phyloP scores from a whole-genome alignment of 1,139 yeast genomes.

The Nadsonia commutata region DNA sequence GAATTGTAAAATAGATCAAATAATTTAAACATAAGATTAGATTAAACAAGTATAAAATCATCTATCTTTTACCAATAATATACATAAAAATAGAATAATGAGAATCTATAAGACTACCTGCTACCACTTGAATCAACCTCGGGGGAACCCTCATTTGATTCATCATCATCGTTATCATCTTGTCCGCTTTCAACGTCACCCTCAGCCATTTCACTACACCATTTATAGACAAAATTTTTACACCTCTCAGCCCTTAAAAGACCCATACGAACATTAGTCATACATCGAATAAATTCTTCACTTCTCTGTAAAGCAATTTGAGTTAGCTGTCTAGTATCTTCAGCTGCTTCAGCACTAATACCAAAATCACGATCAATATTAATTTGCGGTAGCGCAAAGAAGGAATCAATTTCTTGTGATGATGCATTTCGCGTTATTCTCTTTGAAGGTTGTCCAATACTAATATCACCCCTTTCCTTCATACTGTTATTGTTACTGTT shows the following conservation, averaged over 20 bases:
- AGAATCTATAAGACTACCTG: too few species aligned
- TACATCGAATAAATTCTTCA: constrained; percentile 74
- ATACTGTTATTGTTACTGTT: constrained; percentile 6
- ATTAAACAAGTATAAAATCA: too few species aligned
- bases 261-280: constrained; percentile 56
- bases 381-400: constrained; percentile 47
- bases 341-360: constrained; percentile 37
- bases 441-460: constrained; percentile 12
- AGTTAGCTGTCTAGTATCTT: constrained; percentile 48
- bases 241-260: constrained; percentile 65
- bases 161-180: constrained; percentile 7
- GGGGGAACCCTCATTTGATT: neutral
- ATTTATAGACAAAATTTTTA: constrained; percentile 49
- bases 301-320: constrained; percentile 74
- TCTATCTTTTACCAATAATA: too few species aligned
- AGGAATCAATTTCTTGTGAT: constrained; percentile 36
- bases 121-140: neutral
- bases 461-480: constrained; percentile 8
- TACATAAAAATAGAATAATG: too few species aligned
- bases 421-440: constrained; percentile 25
- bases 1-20: too few species aligned
- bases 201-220: constrained; percentile 84
- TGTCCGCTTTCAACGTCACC: constrained; percentile 29
- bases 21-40: too few species aligned
- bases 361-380: constrained; percentile 32